Base-by-base conservation (phyloP, 495 filamentous ascomycete genomes). In the Beverwykella pulmonaria region DNA sequence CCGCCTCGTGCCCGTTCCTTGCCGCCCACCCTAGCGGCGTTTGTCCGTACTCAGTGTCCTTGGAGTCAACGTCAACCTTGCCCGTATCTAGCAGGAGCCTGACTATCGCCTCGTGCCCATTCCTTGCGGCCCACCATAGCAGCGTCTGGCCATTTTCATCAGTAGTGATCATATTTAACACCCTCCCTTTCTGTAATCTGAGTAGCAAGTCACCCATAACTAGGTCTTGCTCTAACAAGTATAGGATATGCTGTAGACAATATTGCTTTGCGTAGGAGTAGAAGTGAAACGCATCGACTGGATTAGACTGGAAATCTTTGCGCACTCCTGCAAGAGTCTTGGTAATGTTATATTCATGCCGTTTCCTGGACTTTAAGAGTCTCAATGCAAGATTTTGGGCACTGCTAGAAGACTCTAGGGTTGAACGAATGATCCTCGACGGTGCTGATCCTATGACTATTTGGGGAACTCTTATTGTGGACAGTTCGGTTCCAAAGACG, bases 401-500 rank as follows among this genome's bases (percentile, higher is more conserved):
- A 47, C 7, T 71, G 41, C 66, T 74, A 54, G 64, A 54, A 64
- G 63, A 63, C 26, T 53, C 60, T 46, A 71, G 27, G 17, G 72
- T 70, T 48, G 74, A 74, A 29, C 41, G 36, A 56, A 79, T 65
- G 56, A 79, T 73, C 25, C 36, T 67, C 41, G 67, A 70, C 34
- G 73, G 69, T 20, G 64, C 69, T 67, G 68, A 71, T 59, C 26
- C 67, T 49, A 34, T 65, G 22, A 41, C 53, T 27, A 75, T 59
- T 61, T 63, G 66, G 20, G 70, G 69, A 32, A 70, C 67, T 61
- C 57, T 66, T 29, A 44, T 63, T 23, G 48, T 73, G 23, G 73
- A 75, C 32, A 79, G 32, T 57, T 74, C 70, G 48, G 74, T 77
- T 50, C 67, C 73, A 55, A 77, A 77, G 62, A 84, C 63, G 48